Percentiles rank a stretch among this genome's conserved stretches.
phyloP scores from a whole-genome alignment of 345 rosid species.

The Noccaea caerulescens region DNA sequence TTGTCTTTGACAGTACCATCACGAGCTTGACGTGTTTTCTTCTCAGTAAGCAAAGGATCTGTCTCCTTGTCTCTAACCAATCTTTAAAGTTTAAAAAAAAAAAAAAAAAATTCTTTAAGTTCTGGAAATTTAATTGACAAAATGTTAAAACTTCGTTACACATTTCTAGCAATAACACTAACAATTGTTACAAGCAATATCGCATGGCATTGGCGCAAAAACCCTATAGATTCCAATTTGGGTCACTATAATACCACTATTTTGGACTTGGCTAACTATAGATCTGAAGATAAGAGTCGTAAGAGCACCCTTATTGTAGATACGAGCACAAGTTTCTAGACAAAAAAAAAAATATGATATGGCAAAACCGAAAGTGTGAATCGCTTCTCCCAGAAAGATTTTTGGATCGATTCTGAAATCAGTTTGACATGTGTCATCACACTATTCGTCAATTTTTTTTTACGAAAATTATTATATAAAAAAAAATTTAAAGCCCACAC shows the following conservation, averaged over 20 bases:
- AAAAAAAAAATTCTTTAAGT: neutral
- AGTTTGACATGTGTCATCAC: too few relatives aligned
- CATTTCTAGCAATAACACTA: neutral
- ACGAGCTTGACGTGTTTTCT: constrained; percentile 28
- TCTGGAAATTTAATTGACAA: neutral
- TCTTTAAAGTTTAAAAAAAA: neutral
- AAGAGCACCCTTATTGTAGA: too few relatives aligned
- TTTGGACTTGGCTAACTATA: too few relatives aligned
- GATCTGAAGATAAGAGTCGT: too few relatives aligned
- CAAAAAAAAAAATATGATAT: too few relatives aligned
- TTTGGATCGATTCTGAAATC: too few relatives aligned
- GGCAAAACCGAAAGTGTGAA: too few relatives aligned
- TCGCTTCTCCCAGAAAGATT: too few relatives aligned
- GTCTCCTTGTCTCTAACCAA: constrained; percentile 22
- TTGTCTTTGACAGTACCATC: constrained; percentile 28
- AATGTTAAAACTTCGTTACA: neutral
- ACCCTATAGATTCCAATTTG: neutral
- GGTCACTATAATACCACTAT: neutral
- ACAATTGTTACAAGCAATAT: neutral
- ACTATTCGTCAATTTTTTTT: too few relatives aligned
- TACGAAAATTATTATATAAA: too few relatives aligned
- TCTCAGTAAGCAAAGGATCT: constrained; percentile 14
- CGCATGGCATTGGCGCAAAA: neutral
- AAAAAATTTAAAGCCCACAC: too few relatives aligned
- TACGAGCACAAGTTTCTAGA: too few relatives aligned